Percentiles rank a stretch among this genome's conserved stretches.
Conservation (phyloP, 2,329 filamentous ascomycete species). For the Fusarium pininemorale region DNA sequence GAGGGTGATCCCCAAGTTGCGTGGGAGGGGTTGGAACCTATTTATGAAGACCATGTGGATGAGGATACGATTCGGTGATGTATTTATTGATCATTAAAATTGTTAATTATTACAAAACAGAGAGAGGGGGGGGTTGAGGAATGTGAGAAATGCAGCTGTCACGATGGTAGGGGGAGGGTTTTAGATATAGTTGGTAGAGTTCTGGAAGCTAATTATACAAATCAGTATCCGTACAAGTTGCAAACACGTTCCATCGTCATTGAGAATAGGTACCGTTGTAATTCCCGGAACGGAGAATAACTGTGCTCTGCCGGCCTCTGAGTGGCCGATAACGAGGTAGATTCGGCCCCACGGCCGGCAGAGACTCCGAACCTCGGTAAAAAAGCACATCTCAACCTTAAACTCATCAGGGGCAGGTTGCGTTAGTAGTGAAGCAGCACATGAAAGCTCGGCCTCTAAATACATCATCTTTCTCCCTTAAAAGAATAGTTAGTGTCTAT, state of each 20-base stretch:
- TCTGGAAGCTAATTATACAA: not conserved
- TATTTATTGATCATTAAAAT: not conserved
- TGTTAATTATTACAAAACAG: not conserved
- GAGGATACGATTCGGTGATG: slow-evolving; percentile 20
- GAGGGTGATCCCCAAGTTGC: slow-evolving; percentile 60
- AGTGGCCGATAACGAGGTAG: slow-evolving; percentile 18
- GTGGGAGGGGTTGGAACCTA: slow-evolving; percentile 80
- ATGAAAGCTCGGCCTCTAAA: slow-evolving; percentile 28
- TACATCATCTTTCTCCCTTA: not conserved
- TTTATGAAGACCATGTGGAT: slow-evolving; percentile 62
- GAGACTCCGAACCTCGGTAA: slow-evolving; percentile 36
- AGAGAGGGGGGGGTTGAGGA: not conserved
- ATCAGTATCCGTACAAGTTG: not conserved
- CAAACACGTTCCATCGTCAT: not conserved
- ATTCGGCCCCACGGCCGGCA: slow-evolving; percentile 29
- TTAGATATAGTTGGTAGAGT: not conserved
- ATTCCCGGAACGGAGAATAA: slow-evolving; percentile 5
- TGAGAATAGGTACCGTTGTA: not conserved
- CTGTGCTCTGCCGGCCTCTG: slow-evolving; percentile 4
- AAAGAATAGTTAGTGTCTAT: not conserved
- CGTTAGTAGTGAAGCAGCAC: slow-evolving; percentile 15
- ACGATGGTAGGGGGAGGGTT: not conserved
- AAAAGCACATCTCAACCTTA: not conserved
- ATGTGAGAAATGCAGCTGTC: not conserved
- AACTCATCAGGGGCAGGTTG: slow-evolving; percentile 24